These are phyloP conservation scores for Spizellomyces sp. DNA, from an alignment of 192 early-diverging fungal species.

Conservation along the genomic window DNA sequence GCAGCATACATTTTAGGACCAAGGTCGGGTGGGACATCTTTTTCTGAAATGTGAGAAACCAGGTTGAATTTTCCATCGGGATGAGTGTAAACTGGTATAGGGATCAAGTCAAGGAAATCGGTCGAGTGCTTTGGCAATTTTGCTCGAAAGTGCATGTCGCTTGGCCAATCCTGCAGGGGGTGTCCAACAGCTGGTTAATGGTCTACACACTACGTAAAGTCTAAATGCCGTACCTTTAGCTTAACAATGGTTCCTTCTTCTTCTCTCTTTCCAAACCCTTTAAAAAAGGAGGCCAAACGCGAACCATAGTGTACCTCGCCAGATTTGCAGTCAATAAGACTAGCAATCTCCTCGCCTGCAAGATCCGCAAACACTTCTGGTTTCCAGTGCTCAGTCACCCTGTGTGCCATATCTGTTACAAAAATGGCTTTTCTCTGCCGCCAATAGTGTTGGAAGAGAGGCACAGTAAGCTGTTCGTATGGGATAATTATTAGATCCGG, in stretches of 20 bases:
- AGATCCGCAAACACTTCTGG: conserved; percentile 38
- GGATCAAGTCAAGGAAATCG: conserved; percentile 59
- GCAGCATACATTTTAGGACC: conserved; percentile 80
- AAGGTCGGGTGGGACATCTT: conserved; percentile 65
- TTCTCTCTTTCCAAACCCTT: conserved; percentile 39
- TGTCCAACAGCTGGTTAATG: too few species aligned
- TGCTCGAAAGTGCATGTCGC: conserved; percentile 53
- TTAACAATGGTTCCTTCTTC: conserved; percentile 29
- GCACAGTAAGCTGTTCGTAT: conserved; percentile 1
- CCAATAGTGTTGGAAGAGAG: conserved; percentile 37
- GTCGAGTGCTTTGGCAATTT: conserved; percentile 56
- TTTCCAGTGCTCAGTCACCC: conserved; percentile 32
- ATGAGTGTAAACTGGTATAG: conserved; percentile 58
- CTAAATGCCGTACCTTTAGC: conserved; percentile 15
- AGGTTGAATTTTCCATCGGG: conserved; percentile 60
- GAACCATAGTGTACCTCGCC: conserved; percentile 15
- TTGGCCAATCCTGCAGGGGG: conserved; percentile 66
- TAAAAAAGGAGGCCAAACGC: conserved; percentile 53
- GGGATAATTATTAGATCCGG: conserved; percentile 14
- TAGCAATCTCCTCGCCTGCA: conserved; percentile 47
- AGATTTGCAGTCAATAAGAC: conserved; percentile 55
- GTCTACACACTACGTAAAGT: conserved; percentile 1
- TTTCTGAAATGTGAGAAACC: conserved; percentile 53
- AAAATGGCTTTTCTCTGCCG: conserved; percentile 31
- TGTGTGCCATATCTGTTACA: conserved; percentile 22